Base-by-base conservation (phyloP, 2,329 filamentous ascomycete genomes). In the Gaeumannomyces sp. region DNA sequence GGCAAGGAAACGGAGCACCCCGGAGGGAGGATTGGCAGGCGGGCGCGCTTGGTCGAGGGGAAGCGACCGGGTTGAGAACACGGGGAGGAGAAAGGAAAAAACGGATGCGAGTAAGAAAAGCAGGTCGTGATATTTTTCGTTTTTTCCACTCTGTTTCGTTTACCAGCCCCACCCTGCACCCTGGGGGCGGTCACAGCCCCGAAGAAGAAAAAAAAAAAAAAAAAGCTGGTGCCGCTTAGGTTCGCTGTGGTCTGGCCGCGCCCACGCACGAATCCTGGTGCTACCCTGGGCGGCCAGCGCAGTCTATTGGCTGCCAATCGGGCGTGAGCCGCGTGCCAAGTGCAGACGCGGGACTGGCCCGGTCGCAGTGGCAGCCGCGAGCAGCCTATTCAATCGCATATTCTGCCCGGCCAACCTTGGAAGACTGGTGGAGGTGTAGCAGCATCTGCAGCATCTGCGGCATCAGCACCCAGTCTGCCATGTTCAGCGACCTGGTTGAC, bases 81-180 rank as follows among this genome's bases (percentile, higher is more conserved):
- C 61, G 65, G 65, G 66, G 70, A 70, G 65, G 67, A 69, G 67
- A 67, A 66, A 65, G 68, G 67, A 66, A 68, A 70, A 68, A 68
- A 73, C 74, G 74, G 61, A 56, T 28, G 27, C 29, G 53, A 57
- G 61, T 63, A 57, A 58, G 61, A 63, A 35, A 38, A 50, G n/a
- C 13, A 59, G 53, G 53, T 29, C 25, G 61, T 38, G 53, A 58
- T 63, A n/a, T 63, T 63, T 63, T 58, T 31, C 16, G 27, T 58
- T 63, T 53, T 58, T 59, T 14, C 16, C 45, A 56, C 14, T 56
- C 28, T 53, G 35, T 62, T 58, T 58, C 45, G 38, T 63, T 63
- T 58, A 59, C 25, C n/a, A n/a, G 61, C 35, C 61, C 61, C 61
- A 62, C 61, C 28, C 60, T 53, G 10, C 22, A 45, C 28, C 33